These are phyloP conservation scores for Polyporus arcularius DNA, from an alignment of 768 basidiomycete species.

Conservation along the genomic window DNA sequence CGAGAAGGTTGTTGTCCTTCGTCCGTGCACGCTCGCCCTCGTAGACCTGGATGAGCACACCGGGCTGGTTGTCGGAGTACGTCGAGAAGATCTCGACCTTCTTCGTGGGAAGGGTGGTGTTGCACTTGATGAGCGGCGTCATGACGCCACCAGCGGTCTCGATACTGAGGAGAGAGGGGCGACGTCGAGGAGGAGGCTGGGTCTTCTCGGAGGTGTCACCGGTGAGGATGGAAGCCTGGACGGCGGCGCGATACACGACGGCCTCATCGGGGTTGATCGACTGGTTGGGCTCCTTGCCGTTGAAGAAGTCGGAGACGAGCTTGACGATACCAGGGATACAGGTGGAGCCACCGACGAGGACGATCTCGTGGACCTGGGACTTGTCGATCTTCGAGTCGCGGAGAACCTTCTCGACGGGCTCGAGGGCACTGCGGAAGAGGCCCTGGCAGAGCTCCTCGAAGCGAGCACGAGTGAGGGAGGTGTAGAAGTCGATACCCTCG, in stretches of 20 bases:
- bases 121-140: constrained; percentile 97
- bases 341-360: constrained; percentile 96
- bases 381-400: constrained; percentile 99
- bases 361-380: constrained; percentile 92
- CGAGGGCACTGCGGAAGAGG: constrained; percentile 90
- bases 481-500: constrained; percentile 99
- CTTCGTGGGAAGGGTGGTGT: constrained; percentile 98
- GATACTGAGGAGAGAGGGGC: constrained; percentile 91
- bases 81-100: constrained; percentile 99
- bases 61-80: constrained; percentile 97
- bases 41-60: constrained; percentile 97
- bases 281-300: constrained; percentile 98
- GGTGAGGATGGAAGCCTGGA: constrained; percentile 96
- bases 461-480: constrained; percentile 95
- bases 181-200: constrained; percentile 92
- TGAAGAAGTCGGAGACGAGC: constrained; percentile 98
- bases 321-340: constrained; percentile 98
- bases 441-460: constrained; percentile 97
- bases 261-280: constrained; percentile 99
- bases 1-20: constrained; percentile 98
- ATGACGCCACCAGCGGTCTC: constrained; percentile 99
- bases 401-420: constrained; percentile 97
- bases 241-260: constrained; percentile 97
- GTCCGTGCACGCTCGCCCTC: constrained; percentile 99
- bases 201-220: constrained; percentile 99